phyloP scores from a whole-genome alignment of 176 grass and related monocot genomes.

The bread wheat (Triticum aestivum) region DNA sequence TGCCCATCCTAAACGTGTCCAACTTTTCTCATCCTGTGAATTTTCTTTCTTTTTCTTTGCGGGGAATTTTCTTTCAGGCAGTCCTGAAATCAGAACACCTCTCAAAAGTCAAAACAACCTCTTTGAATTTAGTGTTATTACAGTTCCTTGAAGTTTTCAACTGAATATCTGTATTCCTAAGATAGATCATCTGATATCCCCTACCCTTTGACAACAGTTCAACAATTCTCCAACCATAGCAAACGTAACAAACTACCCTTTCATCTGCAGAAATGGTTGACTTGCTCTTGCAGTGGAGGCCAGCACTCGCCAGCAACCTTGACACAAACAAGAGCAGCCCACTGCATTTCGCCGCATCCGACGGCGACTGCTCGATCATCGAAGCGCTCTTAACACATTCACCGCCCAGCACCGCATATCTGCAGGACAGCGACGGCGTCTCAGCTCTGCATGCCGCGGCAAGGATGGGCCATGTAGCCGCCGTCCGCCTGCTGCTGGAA shows the following conservation, averaged over 20 bases:
- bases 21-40: background rate
- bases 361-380: slow-evolving; percentile 20
- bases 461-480: slow-evolving; percentile 26
- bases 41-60: too few species aligned
- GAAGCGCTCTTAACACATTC: slow-evolving; percentile 5
- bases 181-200: too few species aligned
- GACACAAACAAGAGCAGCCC: slow-evolving; percentile 35
- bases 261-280: slow-evolving; percentile 30
- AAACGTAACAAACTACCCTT: background rate
- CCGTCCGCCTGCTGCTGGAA: background rate
- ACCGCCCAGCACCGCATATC: background rate
- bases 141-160: background rate
- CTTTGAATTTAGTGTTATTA: background rate
- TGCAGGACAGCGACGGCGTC: slow-evolving; percentile 20
- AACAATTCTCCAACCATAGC: background rate
- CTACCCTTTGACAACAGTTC: background rate
- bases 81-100: too few species aligned
- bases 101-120: too few species aligned
- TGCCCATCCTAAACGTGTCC: background rate
- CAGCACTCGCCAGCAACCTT: background rate
- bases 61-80: too few species aligned
- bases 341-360: slow-evolving; percentile 34
- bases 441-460: slow-evolving; percentile 40
- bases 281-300: slow-evolving; percentile 40
- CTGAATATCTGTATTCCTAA: too few species aligned